Evolutionary conservation across 257 asterid species (phyloP).

Genomic region (Salvia rosmarinus): DNA sequence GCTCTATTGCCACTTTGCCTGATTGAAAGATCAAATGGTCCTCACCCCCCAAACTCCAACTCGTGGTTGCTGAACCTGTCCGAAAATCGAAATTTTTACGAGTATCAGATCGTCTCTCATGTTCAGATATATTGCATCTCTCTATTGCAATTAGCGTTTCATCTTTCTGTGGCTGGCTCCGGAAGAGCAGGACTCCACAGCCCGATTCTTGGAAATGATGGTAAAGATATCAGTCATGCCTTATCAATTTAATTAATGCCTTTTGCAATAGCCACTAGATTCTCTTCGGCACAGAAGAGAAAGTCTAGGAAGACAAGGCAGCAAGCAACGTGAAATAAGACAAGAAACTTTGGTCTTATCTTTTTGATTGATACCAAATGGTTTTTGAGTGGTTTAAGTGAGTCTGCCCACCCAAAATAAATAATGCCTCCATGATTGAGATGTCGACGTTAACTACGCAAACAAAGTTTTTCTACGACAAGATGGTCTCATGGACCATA

Average conservation of each 20-base stretch:
- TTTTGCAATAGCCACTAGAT: conserved; percentile 43
- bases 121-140: background rate
- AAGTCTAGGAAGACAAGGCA: conserved; percentile 48
- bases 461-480: conserved; percentile 34
- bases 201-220: background rate
- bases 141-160: background rate
- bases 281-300: conserved; percentile 37
- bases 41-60: background rate
- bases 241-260: conserved; percentile 29
- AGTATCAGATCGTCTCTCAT: background rate
- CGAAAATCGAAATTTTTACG: background rate
- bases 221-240: conserved; percentile 36
- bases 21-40: conserved; percentile 19
- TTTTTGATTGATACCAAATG: conserved; percentile 31
- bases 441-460: conserved; percentile 56
- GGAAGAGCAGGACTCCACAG: background rate
- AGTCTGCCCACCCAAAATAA: conserved; percentile 46
- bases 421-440: conserved; percentile 73
- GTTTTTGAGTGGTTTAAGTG: conserved; percentile 46
- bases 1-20: conserved; percentile 23
- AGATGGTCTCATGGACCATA: conserved; percentile 32
- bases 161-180: background rate
- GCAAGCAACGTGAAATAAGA: conserved; percentile 59
- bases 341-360: conserved; percentile 60
- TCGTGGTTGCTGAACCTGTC: background rate